These are phyloP conservation scores for Salvia sclarea DNA, from an alignment of 305 asterid genomes.

Conservation along the genomic window DNA sequence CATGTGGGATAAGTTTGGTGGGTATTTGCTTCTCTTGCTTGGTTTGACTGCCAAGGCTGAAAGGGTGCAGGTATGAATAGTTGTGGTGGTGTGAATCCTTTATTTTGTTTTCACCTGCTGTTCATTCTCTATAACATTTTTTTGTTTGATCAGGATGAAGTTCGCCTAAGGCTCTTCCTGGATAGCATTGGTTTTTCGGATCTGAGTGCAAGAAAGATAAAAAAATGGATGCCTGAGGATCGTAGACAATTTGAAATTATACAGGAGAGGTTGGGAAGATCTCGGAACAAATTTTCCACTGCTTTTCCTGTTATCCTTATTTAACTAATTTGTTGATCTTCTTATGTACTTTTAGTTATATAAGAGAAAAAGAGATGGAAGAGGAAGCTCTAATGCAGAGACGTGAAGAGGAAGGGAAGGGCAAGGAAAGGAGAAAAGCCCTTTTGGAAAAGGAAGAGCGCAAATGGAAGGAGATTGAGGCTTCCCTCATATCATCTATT, in stretches of 20 bases:
- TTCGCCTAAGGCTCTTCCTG: conserved; percentile 91
- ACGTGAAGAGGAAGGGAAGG: conserved; percentile 99
- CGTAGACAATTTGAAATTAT: conserved; percentile 92
- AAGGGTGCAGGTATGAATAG: conserved; percentile 79
- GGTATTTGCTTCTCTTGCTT: conserved; percentile 95
- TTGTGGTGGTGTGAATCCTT: conserved; percentile 22
- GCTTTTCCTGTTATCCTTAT: conserved; percentile 28
- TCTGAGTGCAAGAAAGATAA: conserved; percentile 93
- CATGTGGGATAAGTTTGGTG: conserved; percentile 99
- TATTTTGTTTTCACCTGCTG: conserved; percentile 20
- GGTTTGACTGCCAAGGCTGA: conserved; percentile 99
- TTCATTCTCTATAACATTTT: conserved; percentile 11
- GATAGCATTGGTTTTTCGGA: conserved; percentile 99
- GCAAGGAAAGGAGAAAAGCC: conserved; percentile 97
- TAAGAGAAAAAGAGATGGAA: conserved; percentile 99
- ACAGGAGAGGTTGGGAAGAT: conserved; percentile 82
- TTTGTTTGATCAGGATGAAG: conserved; percentile 76
- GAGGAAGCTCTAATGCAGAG: conserved; percentile 98
- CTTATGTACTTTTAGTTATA: conserved; percentile 57
- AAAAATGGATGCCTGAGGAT: conserved; percentile 99
- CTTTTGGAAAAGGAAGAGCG: conserved; percentile 98
- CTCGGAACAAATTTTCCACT: conserved; percentile 18
- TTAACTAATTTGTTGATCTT: conserved; percentile 21
- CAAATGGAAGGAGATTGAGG: conserved; percentile 99
- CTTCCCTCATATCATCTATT: conserved; percentile 87